These are phyloP conservation scores for Colletotrichum sp. DNA, from an alignment of 2,329 filamentous ascomycete species.

Conservation along the genomic window DNA sequence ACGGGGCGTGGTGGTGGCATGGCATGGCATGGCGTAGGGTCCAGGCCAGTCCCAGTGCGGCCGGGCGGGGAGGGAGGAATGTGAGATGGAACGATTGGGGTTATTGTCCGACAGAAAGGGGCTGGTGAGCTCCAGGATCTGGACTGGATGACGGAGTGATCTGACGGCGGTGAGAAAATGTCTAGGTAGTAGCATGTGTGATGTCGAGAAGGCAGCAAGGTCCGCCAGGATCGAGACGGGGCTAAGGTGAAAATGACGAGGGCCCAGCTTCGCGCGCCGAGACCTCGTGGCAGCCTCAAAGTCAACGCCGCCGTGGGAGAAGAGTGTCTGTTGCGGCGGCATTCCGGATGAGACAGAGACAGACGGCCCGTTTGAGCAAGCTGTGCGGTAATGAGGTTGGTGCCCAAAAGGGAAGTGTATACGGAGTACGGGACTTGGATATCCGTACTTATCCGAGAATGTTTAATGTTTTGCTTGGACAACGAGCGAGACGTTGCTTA, in stretches of 20 bases:
- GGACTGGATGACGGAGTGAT: neutral
- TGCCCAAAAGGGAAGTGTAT: neutral
- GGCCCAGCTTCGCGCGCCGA: neutral
- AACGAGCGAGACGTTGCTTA: neutral
- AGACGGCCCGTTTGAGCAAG: slow-evolving; percentile 11
- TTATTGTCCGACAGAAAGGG: neutral
- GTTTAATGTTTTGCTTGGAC: neutral
- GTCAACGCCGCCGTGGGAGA: neutral
- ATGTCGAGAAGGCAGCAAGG: neutral
- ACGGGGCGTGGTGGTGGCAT: neutral
- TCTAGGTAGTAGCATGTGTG: neutral
- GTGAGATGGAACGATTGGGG: neutral
- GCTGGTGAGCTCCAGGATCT: neutral
- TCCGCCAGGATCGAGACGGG: neutral
- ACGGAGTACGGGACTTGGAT: neutral
- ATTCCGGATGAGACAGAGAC: neutral
- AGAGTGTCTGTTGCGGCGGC: neutral
- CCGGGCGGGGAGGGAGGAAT: neutral
- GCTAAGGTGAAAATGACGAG: neutral
- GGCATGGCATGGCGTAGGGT: neutral
- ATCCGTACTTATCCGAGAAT: neutral
- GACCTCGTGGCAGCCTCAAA: slow-evolving; percentile 6
- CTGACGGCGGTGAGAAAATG: neutral
- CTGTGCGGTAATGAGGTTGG: neutral
- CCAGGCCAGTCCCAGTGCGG: neutral